A percentile compares a stretch with the other conserved stretches of the same genome.
phyloP scores from a whole-genome alignment of 176 grass and related monocot genomes.

The Oryza punctata region DNA sequence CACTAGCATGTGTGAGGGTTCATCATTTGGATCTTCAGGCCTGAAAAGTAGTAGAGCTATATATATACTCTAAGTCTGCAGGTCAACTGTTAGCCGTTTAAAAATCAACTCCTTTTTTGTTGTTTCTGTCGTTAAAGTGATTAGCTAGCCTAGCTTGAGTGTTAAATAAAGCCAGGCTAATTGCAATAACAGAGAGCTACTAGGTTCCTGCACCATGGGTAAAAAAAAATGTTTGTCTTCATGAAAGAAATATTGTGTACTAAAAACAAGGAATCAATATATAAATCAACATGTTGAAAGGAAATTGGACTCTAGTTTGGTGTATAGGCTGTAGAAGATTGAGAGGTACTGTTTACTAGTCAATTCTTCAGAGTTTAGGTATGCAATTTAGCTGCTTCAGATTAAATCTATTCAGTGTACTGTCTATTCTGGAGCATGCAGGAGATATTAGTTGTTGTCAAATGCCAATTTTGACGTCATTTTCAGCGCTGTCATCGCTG shows the following conservation, averaged over 20 bases:
- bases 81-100: not conserved
- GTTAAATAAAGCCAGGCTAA: not conserved
- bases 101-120: not conserved
- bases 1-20: not conserved
- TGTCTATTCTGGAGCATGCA: not conserved
- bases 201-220: not conserved
- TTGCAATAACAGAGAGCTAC: not conserved
- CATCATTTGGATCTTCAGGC: not conserved
- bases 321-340: not conserved
- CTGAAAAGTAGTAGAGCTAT: not conserved
- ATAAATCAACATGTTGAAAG: no score
- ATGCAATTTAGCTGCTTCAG: not conserved
- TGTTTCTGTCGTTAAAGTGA: not conserved
- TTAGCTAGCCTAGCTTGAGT: not conserved
- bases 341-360: not conserved
- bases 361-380: not conserved
- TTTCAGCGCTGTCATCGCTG: not conserved
- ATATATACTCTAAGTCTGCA: not conserved
- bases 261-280: no score
- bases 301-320: no score
- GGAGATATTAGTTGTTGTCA: not conserved
- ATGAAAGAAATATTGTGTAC: no score
- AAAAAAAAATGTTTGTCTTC: no score
- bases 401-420: not conserved
- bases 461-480: not conserved